Base-by-base conservation (phyloP, 2,329 filamentous ascomycete genomes). In the Lecanicillium sp. region DNA sequence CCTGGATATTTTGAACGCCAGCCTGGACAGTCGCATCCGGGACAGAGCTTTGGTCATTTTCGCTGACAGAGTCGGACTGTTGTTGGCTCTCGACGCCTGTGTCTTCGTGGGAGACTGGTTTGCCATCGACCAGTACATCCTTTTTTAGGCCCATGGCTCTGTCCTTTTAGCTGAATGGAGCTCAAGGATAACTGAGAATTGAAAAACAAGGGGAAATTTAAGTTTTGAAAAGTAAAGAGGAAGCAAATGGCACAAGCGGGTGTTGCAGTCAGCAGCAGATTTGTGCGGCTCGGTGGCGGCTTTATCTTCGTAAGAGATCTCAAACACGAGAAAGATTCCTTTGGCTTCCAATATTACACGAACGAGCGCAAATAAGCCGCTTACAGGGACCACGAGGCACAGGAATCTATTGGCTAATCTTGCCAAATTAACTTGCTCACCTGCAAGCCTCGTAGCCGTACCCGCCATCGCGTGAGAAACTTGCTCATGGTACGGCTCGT, bases 1-100 rank as follows among this genome's bases (percentile, higher is more conserved):
- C 59, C 41, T 65, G 51, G 31, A 62, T 56, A 31, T 55, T 53
- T 39, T 52, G 47, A 28, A 62, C 53, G 28, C 60, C 58, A 14
- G 46, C 41, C 40, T 56, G 46, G 30, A 41, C 33, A 2, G 7
- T 11, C 11, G 6, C 22, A 11, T 25, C 22, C 11, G 22, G 22
- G 22, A 25, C 7, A 6, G 11, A 11, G 6, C 22, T 11, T 25
- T 25, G 22, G 7, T 25, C 22, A 33, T 33, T 18, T 5, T 33
- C 15, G 14, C 30, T 33, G 9, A 18, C 15, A 15, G 15, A 15
- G 18, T 33, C 30, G 9, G 30, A 33, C 17, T 33, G 30, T 18
- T 18, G 8, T 18, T 33, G 30, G 30, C 30, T 33, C 13, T 33
- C 30, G 12, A 33, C 30, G 22, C 22, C 22, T 7, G 22, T 6